Evolutionary conservation across 345 rosid genomes (phyloP), one percentile per base, ranked within the genome.

Genomic region (Eucalyptus curtisii): DNA sequence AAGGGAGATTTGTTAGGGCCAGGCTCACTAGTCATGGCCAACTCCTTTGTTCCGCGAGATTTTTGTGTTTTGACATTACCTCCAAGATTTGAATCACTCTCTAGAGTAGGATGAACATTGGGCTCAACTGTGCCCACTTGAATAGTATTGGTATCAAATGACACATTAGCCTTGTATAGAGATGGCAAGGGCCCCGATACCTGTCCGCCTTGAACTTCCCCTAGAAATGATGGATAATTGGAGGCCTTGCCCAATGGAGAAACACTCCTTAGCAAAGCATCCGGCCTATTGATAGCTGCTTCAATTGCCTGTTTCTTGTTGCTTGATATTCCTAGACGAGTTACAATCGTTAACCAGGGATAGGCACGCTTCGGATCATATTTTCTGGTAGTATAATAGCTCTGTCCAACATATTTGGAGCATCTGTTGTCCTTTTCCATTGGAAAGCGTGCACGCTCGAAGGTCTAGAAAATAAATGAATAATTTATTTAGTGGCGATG

Each of bases 251-350:
- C 89, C 92, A 90, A 92, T 16, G 89, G 89, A 86, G 91, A 88
- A 91, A 87, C 87, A 66, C 59, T 86, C 80, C 53, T 81, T 76
- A 68, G 91, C 76, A 64, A 4, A 64, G 8, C 76, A 64, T 64
- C 17, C 3, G 40, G 20, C 37, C 76, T 7, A 15, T 64, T 64
- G 76, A 82, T 88, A 57, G 89, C 88, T 68, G 87, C 89, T 91
- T 93, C 93, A 84, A 89, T 80, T 71, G 93, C 94, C 91, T 90
- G 95, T 92, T 90, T 93, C 89, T 92, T 94, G 88, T 91, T 92
- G 91, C 90, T 76, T 47, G 90, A 90, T 49, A 88, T 53, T 89
- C 91, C 94, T 24, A 89, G 86, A 25, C 87, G 89, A 87, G 76
- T 31, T 44, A 87, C 76, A 90, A 90, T 93, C 89, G 87, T 85